Percentiles rank a stretch among this genome's conserved stretches.
phyloP scores from a whole-genome alignment of 495 filamentous ascomycete genomes.

The Neohortaea acidophila region DNA sequence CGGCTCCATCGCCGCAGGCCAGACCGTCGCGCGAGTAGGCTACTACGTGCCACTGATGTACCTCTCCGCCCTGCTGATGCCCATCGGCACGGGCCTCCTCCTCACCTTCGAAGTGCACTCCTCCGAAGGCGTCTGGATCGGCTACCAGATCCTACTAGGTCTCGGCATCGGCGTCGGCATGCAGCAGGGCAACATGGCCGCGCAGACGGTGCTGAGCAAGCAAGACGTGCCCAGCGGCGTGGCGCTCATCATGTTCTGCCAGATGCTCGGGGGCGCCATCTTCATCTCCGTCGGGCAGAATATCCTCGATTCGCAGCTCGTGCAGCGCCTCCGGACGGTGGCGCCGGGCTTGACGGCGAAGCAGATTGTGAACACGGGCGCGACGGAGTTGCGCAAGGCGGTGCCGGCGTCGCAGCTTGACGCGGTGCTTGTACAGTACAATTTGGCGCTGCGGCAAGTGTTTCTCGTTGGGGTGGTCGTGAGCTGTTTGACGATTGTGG shows the following conservation, averaged over 20 bases:
- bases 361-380: conserved; percentile 21
- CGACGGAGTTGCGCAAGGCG: conserved; percentile 23
- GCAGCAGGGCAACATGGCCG: conserved; percentile 27
- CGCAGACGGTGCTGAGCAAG: conserved; percentile 22
- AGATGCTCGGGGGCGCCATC: conserved; percentile 27
- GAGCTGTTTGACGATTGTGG: conserved; percentile 17
- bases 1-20: conserved; percentile 34
- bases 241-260: conserved; percentile 27
- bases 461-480: conserved; percentile 22
- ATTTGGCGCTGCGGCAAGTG: conserved; percentile 19
- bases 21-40: conserved; percentile 38
- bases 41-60: conserved; percentile 54
- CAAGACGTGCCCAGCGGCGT: conserved; percentile 27
- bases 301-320: conserved; percentile 21
- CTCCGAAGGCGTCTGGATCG: conserved; percentile 43
- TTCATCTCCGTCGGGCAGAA: conserved; percentile 25
- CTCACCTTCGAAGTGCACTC: conserved; percentile 42
- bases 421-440: conserved; percentile 23
- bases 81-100: conserved; percentile 47
- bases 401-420: conserved; percentile 17
- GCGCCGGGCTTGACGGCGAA: conserved; percentile 12
- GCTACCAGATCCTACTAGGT: conserved; percentile 55
- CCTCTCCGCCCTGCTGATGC: conserved; percentile 35
- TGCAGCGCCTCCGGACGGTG: background rate
- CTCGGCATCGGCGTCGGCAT: conserved; percentile 49